Evolutionary conservation across 2,329 filamentous ascomycete genomes (phyloP).

Genomic region (Tolypocladium inflatum): DNA sequence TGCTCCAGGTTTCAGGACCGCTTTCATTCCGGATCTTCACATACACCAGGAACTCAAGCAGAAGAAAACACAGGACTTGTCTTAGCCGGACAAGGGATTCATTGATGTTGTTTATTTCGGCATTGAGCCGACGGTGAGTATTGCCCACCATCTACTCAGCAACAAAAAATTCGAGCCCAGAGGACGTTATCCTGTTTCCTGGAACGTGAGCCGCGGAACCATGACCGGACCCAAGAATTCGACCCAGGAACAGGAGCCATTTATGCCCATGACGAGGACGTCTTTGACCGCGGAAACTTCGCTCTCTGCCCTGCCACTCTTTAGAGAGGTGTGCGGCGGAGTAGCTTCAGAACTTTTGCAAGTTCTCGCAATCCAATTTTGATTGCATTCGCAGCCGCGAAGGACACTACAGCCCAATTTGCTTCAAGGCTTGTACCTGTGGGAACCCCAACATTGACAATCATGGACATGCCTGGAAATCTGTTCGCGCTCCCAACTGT

Average conservation of each 20-base stretch:
- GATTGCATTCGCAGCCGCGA: conserved; percentile 14
- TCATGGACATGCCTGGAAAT: neutral
- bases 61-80: conserved; percentile 9
- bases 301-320: neutral
- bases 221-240: neutral
- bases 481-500: neutral
- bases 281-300: neutral
- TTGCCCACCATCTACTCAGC: neutral
- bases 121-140: conserved; percentile 2
- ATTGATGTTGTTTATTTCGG: neutral
- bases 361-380: conserved; percentile 12
- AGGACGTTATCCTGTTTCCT: neutral
- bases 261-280: neutral
- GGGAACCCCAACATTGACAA: neutral
- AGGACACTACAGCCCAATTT: neutral
- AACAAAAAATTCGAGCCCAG: neutral
- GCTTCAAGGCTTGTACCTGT: neutral
- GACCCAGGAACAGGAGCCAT: neutral
- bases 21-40: neutral
- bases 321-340: neutral
- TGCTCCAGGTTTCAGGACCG: neutral
- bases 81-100: conserved; percentile 5
- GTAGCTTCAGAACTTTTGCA: conserved; percentile 2
- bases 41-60: conserved; percentile 1
- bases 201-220: neutral